These are phyloP conservation scores for Aegilops speltoides DNA, from an alignment of 176 grass and related monocot genomes.

Conservation along the genomic window DNA sequence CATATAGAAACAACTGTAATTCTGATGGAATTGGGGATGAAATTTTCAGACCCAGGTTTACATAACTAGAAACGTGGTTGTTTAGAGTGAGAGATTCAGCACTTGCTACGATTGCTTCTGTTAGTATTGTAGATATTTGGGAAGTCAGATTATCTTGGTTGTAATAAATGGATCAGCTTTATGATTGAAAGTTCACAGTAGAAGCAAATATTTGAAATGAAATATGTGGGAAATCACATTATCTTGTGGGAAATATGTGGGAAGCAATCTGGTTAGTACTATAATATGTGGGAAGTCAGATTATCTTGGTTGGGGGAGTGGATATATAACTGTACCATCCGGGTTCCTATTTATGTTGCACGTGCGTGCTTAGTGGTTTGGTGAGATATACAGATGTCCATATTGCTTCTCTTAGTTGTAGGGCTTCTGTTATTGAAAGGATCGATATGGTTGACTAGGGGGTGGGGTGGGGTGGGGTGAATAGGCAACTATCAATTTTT, in stretches of 20 bases:
- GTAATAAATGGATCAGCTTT: background rate
- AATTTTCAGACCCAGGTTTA: background rate
- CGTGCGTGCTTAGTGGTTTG: background rate
- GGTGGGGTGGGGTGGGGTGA: no score
- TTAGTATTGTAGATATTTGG: background rate
- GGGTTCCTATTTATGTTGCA: background rate
- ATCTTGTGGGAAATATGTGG: background rate
- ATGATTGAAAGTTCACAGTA: background rate
- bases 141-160: background rate
- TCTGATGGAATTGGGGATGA: background rate
- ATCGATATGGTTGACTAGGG: no score
- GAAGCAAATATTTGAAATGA: constrained; percentile 5
- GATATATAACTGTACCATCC: background rate
- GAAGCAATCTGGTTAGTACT: no score
- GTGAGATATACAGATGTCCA: background rate
- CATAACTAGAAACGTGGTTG: no score
- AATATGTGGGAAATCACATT: background rate
- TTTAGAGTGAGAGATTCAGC: no score
- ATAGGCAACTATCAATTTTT: no score
- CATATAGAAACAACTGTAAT: background rate
- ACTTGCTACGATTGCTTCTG: no score
- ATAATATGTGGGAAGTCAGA: background rate
- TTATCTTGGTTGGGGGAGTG: background rate
- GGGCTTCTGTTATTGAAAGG: background rate
- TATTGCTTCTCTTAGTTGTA: constrained; percentile 2